phyloP scores from a whole-genome alignment of 345 rosid species.

The Cardamine occulta region DNA sequence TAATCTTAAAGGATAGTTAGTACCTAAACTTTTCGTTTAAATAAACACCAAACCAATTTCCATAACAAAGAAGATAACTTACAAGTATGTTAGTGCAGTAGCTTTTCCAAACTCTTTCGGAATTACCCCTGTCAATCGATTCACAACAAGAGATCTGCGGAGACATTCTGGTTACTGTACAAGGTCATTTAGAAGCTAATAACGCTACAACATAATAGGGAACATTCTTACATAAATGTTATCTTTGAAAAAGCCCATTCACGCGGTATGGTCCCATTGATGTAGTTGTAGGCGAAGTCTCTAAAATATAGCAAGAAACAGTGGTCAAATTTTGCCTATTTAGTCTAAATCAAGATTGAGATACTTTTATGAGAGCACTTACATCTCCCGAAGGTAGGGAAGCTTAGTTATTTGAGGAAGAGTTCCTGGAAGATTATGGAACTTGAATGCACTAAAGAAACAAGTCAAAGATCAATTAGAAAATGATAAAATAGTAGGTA shows the following conservation, averaged over 20 bases:
- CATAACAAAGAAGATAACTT: constrained; percentile 38
- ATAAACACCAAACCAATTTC: constrained; percentile 22
- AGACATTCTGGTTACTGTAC: constrained; percentile 30
- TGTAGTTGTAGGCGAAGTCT: constrained; percentile 63
- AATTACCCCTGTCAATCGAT: constrained; percentile 58
- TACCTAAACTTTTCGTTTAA: constrained; percentile 1
- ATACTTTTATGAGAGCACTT: constrained; percentile 34
- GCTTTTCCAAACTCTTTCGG: constrained; percentile 57
- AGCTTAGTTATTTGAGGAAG: constrained; percentile 62
- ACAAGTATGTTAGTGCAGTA: constrained; percentile 54
- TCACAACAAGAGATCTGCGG: constrained; percentile 60
- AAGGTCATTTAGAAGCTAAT: constrained; percentile 8
- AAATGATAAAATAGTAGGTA: background rate
- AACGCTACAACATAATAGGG: background rate
- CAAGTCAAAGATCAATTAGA: constrained; percentile 21
- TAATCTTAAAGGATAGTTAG: constrained; percentile 12
- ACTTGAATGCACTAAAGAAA: constrained; percentile 52
- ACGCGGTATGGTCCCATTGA: constrained; percentile 56
- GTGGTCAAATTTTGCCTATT: background rate
- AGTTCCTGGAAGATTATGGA: constrained; percentile 59
- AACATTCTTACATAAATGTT: constrained; percentile 54
- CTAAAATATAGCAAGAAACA: constrained; percentile 36
- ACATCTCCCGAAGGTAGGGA: constrained; percentile 56
- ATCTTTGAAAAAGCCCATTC: constrained; percentile 61
- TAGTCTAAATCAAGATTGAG: constrained; percentile 5